Evolutionary conservation across 1,284 basidiomycete species (phyloP).

Genomic region (Ceratobasidium sp.): DNA sequence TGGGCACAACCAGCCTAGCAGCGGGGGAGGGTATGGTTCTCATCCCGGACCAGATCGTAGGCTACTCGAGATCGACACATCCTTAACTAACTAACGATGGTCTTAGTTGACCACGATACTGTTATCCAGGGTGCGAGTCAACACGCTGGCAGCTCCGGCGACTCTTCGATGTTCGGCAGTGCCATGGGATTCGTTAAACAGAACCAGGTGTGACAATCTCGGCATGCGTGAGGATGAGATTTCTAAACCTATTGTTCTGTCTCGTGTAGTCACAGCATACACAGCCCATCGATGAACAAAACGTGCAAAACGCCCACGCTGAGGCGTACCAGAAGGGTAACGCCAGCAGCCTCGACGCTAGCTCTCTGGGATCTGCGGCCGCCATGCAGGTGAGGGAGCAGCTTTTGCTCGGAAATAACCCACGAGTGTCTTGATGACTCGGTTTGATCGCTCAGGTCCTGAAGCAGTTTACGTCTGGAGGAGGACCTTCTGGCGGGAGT

Average conservation of each 20-base stretch:
- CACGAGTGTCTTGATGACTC: not conserved
- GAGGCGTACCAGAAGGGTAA: constrained; percentile 63
- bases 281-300: constrained; percentile 69
- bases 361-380: constrained; percentile 73
- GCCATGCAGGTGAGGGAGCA: constrained; percentile 65
- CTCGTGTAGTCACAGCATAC: constrained; percentile 23
- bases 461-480: constrained; percentile 65
- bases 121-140: constrained; percentile 59
- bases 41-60: constrained; percentile 14
- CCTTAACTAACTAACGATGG: constrained; percentile 3
- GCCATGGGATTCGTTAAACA: constrained; percentile 61
- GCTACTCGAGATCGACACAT: constrained; percentile 1
- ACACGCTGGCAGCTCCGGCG: constrained; percentile 59
- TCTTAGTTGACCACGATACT: constrained; percentile 65
- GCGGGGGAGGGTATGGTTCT: constrained; percentile 34
- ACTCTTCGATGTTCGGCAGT: constrained; percentile 59
- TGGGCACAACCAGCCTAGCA: constrained; percentile 27
- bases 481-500: constrained; percentile 51
- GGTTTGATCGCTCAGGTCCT: constrained; percentile 56
- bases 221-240: too few relatives aligned
- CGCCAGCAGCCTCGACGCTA: constrained; percentile 61
- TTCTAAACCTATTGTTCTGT: too few relatives aligned
- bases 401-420: not conserved
- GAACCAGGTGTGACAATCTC: constrained; percentile 57
- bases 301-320: constrained; percentile 60